Percentiles rank a stretch among this genome's conserved stretches.
Conservation (phyloP, 192 early-diverging fungal species). For the Coemansia sp. region DNA sequence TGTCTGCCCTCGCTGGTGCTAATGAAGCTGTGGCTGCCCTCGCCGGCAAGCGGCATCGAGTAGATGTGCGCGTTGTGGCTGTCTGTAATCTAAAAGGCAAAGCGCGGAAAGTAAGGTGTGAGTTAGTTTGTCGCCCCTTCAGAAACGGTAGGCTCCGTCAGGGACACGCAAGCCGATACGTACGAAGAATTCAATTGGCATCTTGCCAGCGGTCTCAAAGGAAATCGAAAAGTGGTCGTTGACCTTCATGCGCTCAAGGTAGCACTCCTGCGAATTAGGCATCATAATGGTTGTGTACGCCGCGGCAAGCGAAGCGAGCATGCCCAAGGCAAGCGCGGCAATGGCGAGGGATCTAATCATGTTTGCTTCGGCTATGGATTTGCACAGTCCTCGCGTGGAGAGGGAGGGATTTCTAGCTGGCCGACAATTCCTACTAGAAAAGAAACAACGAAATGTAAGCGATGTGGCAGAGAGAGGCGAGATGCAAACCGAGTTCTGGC, state of each 20-base stretch:
- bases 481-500: background rate
- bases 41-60: constrained; percentile 47
- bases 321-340: constrained; percentile 20
- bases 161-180: constrained; percentile 3
- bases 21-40: constrained; percentile 45
- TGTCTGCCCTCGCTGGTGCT: constrained; percentile 42
- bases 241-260: constrained; percentile 52
- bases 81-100: constrained; percentile 32
- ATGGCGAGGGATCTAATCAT: constrained; percentile 39
- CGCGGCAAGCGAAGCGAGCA: constrained; percentile 35
- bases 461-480: background rate
- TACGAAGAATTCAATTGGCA: constrained; percentile 46
- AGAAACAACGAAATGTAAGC: background rate
- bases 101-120: background rate
- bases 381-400: background rate
- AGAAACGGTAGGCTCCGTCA: background rate
- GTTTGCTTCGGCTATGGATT: background rate
- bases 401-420: background rate
- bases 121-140: background rate
- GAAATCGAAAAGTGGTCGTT: constrained; percentile 49
- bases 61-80: constrained; percentile 32
- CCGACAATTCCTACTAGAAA: background rate
- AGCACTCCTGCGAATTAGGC: constrained; percentile 49
- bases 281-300: constrained; percentile 56
- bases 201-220: constrained; percentile 52